Base-by-base conservation (phyloP, 108 stramenopile species). In the Poteriospumella lacustris region DNA sequence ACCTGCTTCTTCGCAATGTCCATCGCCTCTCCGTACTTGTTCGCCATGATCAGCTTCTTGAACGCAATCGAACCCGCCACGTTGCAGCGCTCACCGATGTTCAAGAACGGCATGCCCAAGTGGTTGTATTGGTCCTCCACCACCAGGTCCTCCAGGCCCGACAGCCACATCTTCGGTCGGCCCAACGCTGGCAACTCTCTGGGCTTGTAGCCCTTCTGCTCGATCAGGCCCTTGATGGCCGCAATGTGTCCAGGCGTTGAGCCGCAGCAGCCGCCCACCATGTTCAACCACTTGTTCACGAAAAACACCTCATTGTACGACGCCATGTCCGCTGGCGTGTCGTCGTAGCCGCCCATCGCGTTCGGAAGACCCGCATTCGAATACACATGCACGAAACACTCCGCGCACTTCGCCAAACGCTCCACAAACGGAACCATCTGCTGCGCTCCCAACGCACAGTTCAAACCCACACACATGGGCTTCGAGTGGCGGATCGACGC, bases 201-300 rank as follows among this genome's bases (percentile, higher is more conserved):
- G 15, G 92, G 90, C 77, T 87, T 76, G 84, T 85, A 93, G 19
- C 77, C 77, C 42, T 79, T 81, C 1, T 88, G 82, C 52, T 68
- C 40, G 42, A 76, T 68, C 33, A 28, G 5, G 84, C 77, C 59
- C 90, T 87, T 79, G 60, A 95, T 89, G 0, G 92, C 92, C 83
- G 90, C 91, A 86, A 97, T 97, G 89, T 97, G 96, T 1, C 82
- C 85, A 31, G 96, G 96, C 15, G 96, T 97, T 15, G 95, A 96
- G 44, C 96, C 96, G 76, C 96, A 97, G 89, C 96, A 97, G 15
- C 96, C 96, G 47, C 96, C 96, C 43, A 95, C 93, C 94, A 97
- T 95, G 84, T 97, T 97, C 80, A 97, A 77, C 88, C 94, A 91
- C 1, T 90, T 86, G 70, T 94, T 92, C 87, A 92, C 85, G 78